Base-by-base conservation (phyloP, 2,329 filamentous ascomycete species). In the Hirsutella rhossiliensis region DNA sequence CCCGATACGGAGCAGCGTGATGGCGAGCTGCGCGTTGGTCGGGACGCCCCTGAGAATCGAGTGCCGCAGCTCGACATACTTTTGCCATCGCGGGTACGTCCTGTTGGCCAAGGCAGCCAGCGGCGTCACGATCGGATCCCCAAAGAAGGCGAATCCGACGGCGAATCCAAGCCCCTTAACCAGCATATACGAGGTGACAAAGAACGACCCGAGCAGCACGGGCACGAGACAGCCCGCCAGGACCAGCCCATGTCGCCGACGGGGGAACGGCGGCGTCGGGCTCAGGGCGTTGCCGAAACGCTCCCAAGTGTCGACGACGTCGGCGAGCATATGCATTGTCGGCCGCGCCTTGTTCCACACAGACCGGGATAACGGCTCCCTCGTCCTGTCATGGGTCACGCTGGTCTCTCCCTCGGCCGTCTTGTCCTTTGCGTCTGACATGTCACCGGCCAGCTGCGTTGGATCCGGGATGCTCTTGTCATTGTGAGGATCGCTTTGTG, bases 11-110 rank as follows among this genome's bases (percentile, higher is more conserved):
- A 94, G 76, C 2, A 94, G 71, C 0, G 87, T 94, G 27, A 94
- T 67, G 0, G 86, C 80, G 17, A 94, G 75, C 56, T 94, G 87
- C 4, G 86, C 85, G 56, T 94, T 92, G 2, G 87, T 94, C 1
- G 87, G 87, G 0, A 92, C 80, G 3, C 86, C 85, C 56, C 84
- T 86, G 42, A 94, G 75, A 1, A 92, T 59, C 0, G 83, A 87
- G 52, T 87, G 87, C 47, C 82, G 74, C 11, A 87, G 63, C 54
- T 88, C 80, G 15, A 90, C 67, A 7, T 87, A 67, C 52, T 82
- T 84, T 54, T 85, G 72, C 86, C 86, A 92, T 51, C 80, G 67
- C 1, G 85, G 85, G 51, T 80, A 73, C 7, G 68, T 69, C 13
- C 62, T 65, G 59, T 85, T 81, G 27, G 86, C 61, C 51, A 76